phyloP scores from a whole-genome alignment of 306 rosid species.

The Aeschynomene evenia region DNA sequence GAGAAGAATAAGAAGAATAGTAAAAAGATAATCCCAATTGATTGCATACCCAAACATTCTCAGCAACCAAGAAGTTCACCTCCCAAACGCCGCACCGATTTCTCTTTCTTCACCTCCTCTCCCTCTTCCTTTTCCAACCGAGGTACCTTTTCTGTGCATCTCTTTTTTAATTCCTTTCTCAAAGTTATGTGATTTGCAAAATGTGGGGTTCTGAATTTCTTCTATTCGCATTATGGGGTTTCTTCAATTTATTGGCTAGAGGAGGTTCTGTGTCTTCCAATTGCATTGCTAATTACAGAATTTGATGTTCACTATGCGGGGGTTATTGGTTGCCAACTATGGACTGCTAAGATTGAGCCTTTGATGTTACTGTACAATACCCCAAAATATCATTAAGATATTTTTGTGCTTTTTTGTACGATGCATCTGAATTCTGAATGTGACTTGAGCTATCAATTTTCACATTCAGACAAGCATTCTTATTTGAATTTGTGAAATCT shows the following conservation, averaged over 20 bases:
- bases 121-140: constrained; percentile 32
- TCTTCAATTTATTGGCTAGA: not conserved
- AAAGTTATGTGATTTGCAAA: not conserved
- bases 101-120: constrained; percentile 30
- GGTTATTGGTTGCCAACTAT: not conserved
- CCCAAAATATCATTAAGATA: not conserved
- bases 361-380: not conserved
- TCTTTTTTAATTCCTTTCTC: not conserved
- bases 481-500: not conserved
- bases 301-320: not conserved
- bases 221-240: not conserved
- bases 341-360: not conserved
- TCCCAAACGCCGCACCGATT: constrained; percentile 61
- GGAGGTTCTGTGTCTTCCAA: not conserved
- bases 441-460: constrained; percentile 19
- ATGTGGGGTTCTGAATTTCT: constrained; percentile 8
- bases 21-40: constrained; percentile 24
- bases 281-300: not conserved
- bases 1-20: constrained; percentile 28
- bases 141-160: constrained; percentile 2
- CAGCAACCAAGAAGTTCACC: constrained; percentile 70
- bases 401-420: constrained; percentile 13
- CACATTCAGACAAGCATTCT: not conserved
- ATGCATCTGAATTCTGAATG: constrained; percentile 16
- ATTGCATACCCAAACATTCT: constrained; percentile 45